Evolutionary conservation across 495 filamentous ascomycete species (phyloP).

Genomic region (Penicillium nucicola): DNA sequence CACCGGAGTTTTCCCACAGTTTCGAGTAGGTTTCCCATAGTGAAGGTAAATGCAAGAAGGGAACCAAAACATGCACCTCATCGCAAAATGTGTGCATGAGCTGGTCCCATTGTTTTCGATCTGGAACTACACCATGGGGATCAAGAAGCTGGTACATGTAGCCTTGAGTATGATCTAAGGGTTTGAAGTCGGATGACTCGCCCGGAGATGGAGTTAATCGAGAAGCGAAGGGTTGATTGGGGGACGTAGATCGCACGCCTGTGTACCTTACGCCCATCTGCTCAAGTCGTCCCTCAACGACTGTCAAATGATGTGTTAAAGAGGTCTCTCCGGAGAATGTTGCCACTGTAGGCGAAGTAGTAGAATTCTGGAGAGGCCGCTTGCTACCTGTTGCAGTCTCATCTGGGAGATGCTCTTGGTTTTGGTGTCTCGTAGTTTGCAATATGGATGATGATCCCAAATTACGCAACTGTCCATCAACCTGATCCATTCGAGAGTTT

Average conservation of each 20-base stretch:
- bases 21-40: conserved; percentile 10
- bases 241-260: conserved; percentile 3
- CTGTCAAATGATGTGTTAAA: conserved; percentile 18
- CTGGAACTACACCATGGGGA: conserved; percentile 7
- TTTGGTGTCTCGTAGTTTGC: too few relatives aligned
- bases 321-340: conserved; percentile 28
- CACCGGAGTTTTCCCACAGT: conserved; percentile 7
- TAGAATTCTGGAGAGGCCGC: background rate
- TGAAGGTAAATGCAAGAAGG: conserved; percentile 21
- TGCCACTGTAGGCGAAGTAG: background rate
- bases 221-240: conserved; percentile 7
- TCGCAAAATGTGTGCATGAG: conserved; percentile 19
- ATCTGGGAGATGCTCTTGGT: background rate
- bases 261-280: conserved; percentile 16
- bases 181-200: background rate
- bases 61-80: conserved; percentile 24
- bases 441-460: too few relatives aligned
- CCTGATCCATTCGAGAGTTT: too few relatives aligned
- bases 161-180: background rate
- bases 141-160: conserved; percentile 4
- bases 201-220: conserved; percentile 10
- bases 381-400: background rate
- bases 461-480: too few relatives aligned
- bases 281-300: conserved; percentile 22
- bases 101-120: conserved; percentile 12